These are phyloP conservation scores for Suhomyces bolitotheri DNA, from an alignment of 1,139 yeast species.

Conservation along the genomic window DNA sequence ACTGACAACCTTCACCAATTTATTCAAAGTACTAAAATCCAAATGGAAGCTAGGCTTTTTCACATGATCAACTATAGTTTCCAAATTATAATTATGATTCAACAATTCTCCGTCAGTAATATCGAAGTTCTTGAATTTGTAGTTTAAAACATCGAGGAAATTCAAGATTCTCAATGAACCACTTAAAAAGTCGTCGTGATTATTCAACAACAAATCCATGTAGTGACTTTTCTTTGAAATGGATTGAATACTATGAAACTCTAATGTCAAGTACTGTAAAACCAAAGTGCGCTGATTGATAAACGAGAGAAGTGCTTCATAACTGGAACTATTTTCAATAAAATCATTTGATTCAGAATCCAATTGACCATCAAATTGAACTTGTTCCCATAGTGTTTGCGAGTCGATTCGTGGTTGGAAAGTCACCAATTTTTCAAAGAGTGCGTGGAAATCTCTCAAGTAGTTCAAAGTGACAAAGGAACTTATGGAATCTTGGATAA, in stretches of 20 bases:
- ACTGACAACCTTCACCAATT: conserved; percentile 27
- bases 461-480: conserved; percentile 52
- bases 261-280: conserved; percentile 69
- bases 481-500: conserved; percentile 58
- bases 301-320: conserved; percentile 61
- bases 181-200: conserved; percentile 41
- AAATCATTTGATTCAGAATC: conserved; percentile 32
- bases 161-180: conserved; percentile 66
- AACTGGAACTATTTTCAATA: conserved; percentile 34
- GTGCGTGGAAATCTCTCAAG: conserved; percentile 46
- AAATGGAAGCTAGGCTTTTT: conserved; percentile 19
- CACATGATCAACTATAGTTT: conserved; percentile 28
- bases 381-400: conserved; percentile 53
- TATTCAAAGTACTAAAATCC: conserved; percentile 26
- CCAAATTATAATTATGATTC: conserved; percentile 36
- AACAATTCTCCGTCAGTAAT: conserved; percentile 41
- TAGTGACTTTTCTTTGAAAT: conserved; percentile 56
- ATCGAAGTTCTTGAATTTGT: conserved; percentile 44
- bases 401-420: conserved; percentile 56
- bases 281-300: conserved; percentile 61
- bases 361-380: conserved; percentile 44
- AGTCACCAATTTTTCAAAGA: conserved; percentile 54
- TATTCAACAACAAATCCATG: conserved; percentile 51
- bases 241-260: conserved; percentile 66
- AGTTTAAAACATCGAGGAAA: conserved; percentile 69